Conservation (phyloP, 441 rosid species). For the Francoa sonchifolia region DNA sequence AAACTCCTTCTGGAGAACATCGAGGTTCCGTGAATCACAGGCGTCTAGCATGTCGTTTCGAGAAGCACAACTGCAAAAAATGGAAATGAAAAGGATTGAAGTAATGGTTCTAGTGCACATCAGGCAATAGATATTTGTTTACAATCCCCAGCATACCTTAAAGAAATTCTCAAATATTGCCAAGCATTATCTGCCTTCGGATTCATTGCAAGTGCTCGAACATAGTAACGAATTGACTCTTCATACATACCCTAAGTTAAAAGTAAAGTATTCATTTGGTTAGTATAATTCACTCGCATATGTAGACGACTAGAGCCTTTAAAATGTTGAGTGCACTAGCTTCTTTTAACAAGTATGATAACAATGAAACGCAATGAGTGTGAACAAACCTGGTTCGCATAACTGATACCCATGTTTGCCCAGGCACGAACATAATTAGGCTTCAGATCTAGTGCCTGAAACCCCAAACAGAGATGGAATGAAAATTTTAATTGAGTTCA, state of each 20-base stretch:
- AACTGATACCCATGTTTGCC: constrained; percentile 99
- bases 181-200: constrained; percentile 98
- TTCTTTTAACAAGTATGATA: no score
- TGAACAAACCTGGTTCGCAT: constrained; percentile 78
- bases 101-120: neutral
- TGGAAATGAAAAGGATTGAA: neutral
- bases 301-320: no score
- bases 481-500: neutral
- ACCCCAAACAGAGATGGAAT: constrained; percentile 8
- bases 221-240: constrained; percentile 83
- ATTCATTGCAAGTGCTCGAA: constrained; percentile 94
- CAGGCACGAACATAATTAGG: constrained; percentile 99
- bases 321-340: no score
- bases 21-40: constrained; percentile 83
- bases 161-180: constrained; percentile 91
- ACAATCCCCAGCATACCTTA: constrained; percentile 45
- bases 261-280: no score
- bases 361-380: no score
- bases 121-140: no score
- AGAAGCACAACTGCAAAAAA: constrained; percentile 60
- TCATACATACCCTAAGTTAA: constrained; percentile 71
- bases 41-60: constrained; percentile 79
- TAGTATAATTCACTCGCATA: no score
- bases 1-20: constrained; percentile 74
- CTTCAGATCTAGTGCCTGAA: constrained; percentile 93